Base-by-base conservation (phyloP, 2,329 filamentous ascomycete species). In the Didymella sp. region DNA sequence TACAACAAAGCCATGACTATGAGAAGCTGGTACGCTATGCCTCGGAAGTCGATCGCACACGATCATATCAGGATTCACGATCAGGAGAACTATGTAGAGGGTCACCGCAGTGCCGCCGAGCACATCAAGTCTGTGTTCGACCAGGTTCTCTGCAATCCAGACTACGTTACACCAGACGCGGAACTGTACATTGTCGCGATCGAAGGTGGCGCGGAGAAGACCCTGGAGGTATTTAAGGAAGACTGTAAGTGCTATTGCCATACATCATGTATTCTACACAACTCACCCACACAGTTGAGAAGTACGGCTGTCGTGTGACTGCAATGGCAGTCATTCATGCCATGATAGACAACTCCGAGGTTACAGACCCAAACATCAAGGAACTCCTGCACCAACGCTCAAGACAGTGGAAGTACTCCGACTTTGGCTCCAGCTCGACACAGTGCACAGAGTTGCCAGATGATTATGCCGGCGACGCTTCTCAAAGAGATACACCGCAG, bases 101-200 rank as follows among this genome's bases (percentile, higher is more conserved):
- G 82, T 1, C 89, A 94, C 61, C 76, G 79, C 9, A 81, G 72
- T 24, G 75, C 83, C 15, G 70, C 76, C 27, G 80, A 85, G 50
- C 93, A 97, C 70, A 79, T 94, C 24, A 70, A 76, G 27, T 87
- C 84, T 43, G 78, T 95, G 1, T 89, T 96, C 60, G 79, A 88
- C 24, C 71, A 84, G 4, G 80, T 93, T 0, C 67, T 95, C 4
- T 76, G 76, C 0, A 73, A 77, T 8, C 59, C 72, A 1, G 49
- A 74, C 2, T 67, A 87, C 6, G 76, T 85, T 0, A 68, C 77
- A 0, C 53, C 77, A 0, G 73, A 81, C 1, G 85, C 86, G 0
- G 82, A 81, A 41, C 69, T 96, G 19, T 87, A 92, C 69, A 72
- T 96, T 28, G 80, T 96, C 44, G 90, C 85, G 1, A 78, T 95